These are phyloP conservation scores for Castanopsis chinensis DNA, from an alignment of 306 rosid genomes.

Conservation along the genomic window DNA sequence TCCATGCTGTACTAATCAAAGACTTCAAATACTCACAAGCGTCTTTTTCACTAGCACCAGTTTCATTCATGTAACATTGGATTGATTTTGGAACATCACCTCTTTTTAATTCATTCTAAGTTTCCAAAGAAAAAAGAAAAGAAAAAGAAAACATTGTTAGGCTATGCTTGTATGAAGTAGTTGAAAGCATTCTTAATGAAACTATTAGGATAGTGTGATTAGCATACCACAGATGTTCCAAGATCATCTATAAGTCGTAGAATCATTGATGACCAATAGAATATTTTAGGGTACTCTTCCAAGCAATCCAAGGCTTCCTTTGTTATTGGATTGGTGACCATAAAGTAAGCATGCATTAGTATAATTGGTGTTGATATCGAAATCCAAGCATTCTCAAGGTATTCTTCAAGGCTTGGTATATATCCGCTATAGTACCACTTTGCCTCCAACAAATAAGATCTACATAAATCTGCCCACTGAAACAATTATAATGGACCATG, in stretches of 20 bases:
- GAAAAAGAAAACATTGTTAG: no score
- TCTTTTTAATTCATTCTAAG: no score
- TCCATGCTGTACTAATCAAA: conserved; percentile 12
- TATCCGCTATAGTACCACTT: conserved; percentile 5
- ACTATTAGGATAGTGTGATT: not conserved
- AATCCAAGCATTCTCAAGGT: conserved; percentile 17
- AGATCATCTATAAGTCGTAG: conserved; percentile 25
- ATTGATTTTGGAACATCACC: no score
- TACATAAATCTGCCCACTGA: not conserved
- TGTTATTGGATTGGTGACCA: not conserved
- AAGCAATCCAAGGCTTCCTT: not conserved
- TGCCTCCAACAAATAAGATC: conserved; percentile 7
- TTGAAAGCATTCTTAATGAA: not conserved
- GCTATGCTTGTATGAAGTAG: no score
- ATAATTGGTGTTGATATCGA: conserved; percentile 5
- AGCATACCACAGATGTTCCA: not conserved
- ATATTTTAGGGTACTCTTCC: not conserved
- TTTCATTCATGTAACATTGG: no score
- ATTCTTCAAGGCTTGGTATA: conserved; percentile 9
- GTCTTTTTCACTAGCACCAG: conserved; percentile 4
- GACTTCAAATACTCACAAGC: not conserved
- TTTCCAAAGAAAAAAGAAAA: no score
- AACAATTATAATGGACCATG: not conserved
- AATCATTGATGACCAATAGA: not conserved
- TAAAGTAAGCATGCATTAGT: not conserved